phyloP scores from a whole-genome alignment of 495 filamentous ascomycete genomes.

The Xylaria longipes region DNA sequence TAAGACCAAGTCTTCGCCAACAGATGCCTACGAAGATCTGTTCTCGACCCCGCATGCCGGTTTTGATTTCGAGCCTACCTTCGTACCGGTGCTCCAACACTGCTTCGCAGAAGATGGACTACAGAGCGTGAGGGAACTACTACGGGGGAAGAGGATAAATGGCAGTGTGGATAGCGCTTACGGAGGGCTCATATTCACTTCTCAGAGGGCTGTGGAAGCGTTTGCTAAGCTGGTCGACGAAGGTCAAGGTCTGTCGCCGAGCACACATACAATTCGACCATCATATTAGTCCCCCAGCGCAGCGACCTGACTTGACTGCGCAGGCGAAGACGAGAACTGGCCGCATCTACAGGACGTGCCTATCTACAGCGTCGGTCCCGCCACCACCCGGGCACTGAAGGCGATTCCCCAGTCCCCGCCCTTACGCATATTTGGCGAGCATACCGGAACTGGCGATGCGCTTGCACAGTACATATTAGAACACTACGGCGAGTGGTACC shows the following conservation, averaged over 20 bases:
- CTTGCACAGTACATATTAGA: slow-evolving; percentile 77
- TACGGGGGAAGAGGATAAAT: slow-evolving; percentile 46
- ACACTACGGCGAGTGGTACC: slow-evolving; percentile 64
- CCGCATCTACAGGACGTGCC: slow-evolving; percentile 61
- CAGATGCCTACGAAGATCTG: slow-evolving; percentile 79
- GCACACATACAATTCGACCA: neutral
- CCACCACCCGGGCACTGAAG: slow-evolving; percentile 76
- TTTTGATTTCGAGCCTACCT: slow-evolving; percentile 64
- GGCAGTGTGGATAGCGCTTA: slow-evolving; percentile 54
- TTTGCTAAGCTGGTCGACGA: slow-evolving; percentile 71
- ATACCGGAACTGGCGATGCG: slow-evolving; percentile 81
- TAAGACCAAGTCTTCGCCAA: slow-evolving; percentile 82
- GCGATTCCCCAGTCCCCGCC: slow-evolving; percentile 57
- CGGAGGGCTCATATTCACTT: slow-evolving; percentile 90
- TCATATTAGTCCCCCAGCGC: neutral
- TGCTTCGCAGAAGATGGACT: slow-evolving; percentile 54
- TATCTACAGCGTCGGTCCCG: slow-evolving; percentile 91
- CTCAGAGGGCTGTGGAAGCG: slow-evolving; percentile 90
- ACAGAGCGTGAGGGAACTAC: slow-evolving; percentile 42
- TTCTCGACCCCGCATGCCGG: slow-evolving; percentile 59
- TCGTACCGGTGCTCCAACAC: slow-evolving; percentile 87
- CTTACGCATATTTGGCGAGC: slow-evolving; percentile 71
- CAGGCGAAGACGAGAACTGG: slow-evolving; percentile 43
- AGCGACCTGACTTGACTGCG: slow-evolving; percentile 26
- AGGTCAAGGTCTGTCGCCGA: slow-evolving; percentile 42